Conservation (phyloP, 352 stramenopile species). For the Phytophthora pistaciae region DNA sequence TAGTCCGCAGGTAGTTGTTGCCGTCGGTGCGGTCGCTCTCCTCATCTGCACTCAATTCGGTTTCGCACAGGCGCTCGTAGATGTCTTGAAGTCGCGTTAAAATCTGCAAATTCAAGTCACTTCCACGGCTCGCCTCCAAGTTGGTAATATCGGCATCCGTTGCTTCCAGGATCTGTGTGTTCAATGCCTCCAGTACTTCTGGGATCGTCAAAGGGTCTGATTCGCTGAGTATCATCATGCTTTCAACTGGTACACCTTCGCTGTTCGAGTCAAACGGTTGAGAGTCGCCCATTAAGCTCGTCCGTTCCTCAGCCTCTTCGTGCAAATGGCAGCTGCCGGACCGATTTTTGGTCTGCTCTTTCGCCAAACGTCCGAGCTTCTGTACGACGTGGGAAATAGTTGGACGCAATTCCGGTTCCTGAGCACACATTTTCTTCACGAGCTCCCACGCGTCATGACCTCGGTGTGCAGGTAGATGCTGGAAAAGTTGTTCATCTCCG, state of each 20-base stretch:
- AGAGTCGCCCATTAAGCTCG: background rate
- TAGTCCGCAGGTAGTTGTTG: background rate
- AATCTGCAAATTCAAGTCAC: constrained; percentile 33
- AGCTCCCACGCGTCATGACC: constrained; percentile 16
- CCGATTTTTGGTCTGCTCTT: background rate
- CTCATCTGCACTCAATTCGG: constrained; percentile 1
- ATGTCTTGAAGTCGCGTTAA: constrained; percentile 35
- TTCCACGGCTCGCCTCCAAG: constrained; percentile 10
- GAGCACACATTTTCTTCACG: constrained; percentile 38
- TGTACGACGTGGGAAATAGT: constrained; percentile 37
- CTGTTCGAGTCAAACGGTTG: background rate
- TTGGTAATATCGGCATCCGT: background rate
- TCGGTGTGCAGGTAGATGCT: background rate
- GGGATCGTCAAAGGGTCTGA: constrained; percentile 9
- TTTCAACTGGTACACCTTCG: background rate
- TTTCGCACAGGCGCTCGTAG: constrained; percentile 12
- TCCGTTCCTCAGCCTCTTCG: background rate
- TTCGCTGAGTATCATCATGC: constrained; percentile 5
- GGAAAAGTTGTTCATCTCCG: background rate
- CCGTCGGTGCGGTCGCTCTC: background rate
- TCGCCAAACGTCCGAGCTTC: constrained; percentile 29
- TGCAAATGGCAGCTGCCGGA: background rate
- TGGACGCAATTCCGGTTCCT: constrained; percentile 21
- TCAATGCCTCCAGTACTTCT: constrained; percentile 13
- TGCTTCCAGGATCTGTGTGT: constrained; percentile 1